Evolutionary conservation across 345 rosid species (phyloP), one percentile per base, ranked within the genome.

Genomic region (Trapa bicornis): DNA sequence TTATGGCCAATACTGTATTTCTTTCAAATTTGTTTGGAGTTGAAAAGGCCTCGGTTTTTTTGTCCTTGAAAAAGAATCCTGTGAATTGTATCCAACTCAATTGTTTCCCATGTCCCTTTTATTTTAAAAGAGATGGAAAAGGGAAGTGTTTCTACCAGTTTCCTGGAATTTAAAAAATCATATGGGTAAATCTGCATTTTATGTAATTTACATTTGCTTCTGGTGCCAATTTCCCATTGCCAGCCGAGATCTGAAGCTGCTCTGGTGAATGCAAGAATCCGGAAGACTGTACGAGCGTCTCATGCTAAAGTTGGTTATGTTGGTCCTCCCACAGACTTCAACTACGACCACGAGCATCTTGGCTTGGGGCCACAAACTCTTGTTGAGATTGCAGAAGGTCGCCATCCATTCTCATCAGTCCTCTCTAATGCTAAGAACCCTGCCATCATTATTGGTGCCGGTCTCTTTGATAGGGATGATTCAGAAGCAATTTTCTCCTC

Each of bases 181-280:
- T 33, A 2, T 50, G n/a, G n/a, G 54, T 50, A 50, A 22, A 15
- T 50, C 15, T 41, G 17, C 11, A 32, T 45, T 45, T 45, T 7
- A 13, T 37, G 4, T 42, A 63, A 9, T 58, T 72, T 69, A 67
- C 68, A 70, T 66, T 61, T 45, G 5, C 48, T 45, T 45, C 8
- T 73, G 42, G 67, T 61, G 42, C 53, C 53, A 37, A 73, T 47
- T n/a, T 60, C n/a, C 16, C 68, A 71, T 81, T 75, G 67, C 67
- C 88, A 95, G 97, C 96, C 96, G n/a, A 87, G 97, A 70, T 86
- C 87, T 29, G 99, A 95, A 85, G 99, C 98, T 80, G 97, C 98
- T 45, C 86, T 91, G 91, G 89, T 95, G 68, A 89, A 91, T 79
- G 99, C 99, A 15, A 89, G 99, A 83, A 95, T 95, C 73, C 80